Percentiles rank a stretch among this genome's conserved stretches.
phyloP scores from a whole-genome alignment of 257 asterid genomes.

The Verbascum thapsus region DNA sequence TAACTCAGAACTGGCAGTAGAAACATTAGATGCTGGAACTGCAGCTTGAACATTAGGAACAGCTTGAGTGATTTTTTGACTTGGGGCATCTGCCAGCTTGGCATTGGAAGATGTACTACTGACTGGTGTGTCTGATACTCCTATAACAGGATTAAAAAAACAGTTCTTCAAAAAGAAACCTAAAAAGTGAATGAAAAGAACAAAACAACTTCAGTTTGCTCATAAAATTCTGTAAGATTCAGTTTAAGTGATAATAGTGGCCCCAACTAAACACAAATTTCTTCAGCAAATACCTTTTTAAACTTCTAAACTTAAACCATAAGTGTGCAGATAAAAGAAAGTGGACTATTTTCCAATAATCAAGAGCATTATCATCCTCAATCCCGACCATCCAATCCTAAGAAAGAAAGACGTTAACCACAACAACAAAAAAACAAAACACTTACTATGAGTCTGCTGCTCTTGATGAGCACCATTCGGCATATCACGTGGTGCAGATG shows the following conservation, averaged over 20 bases:
- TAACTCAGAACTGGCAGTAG: conserved; percentile 43
- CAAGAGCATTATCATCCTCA: conserved; percentile 12
- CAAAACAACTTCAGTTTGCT: not conserved
- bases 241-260: not conserved
- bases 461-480: conserved; percentile 65
- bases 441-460: conserved; percentile 38
- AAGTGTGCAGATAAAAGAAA: not conserved
- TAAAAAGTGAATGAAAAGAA: not conserved
- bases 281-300: not conserved
- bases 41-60: conserved; percentile 58
- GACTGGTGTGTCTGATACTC: conserved; percentile 46
- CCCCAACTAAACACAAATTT: not conserved
- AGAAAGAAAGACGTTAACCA: not conserved
- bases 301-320: not conserved
- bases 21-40: conserved; percentile 50
- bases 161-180: not conserved
- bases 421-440: conserved; percentile 9
- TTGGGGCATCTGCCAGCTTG: conserved; percentile 42
- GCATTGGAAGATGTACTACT: conserved; percentile 38
- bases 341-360: not conserved
- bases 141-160: conserved; percentile 31
- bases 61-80: conserved; percentile 52
- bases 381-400: not conserved
- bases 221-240: not conserved
- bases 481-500: conserved; percentile 36